Evolutionary conservation across 2,329 filamentous ascomycete species (phyloP), one percentile per base, ranked within the genome.

Genomic region (Diaporthe velutina): DNA sequence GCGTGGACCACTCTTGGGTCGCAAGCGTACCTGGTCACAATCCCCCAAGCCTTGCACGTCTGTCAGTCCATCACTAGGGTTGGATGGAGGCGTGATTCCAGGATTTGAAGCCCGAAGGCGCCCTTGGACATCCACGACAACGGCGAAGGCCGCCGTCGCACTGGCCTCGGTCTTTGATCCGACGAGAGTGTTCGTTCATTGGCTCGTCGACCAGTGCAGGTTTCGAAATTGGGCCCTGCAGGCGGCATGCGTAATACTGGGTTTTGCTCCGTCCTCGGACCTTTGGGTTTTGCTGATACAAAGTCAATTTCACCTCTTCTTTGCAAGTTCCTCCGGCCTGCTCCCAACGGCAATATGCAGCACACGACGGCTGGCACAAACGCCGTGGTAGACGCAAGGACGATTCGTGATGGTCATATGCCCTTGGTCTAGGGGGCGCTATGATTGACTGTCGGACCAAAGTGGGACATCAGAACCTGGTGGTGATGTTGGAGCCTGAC

Each of bases 201-300:
- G 61, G 61, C 30, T 52, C 61, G 30, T 67, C 61, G 13, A 45
- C 25, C 61, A 35, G 61, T 22, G 45, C 45, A 30, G 45, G 61
- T 52, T 67, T 67, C 35, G 45, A 35, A 50, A n/a, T 50, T 50
- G 45, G 13, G 45, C 19, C 30, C 30, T 50, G 30, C 22, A 35
- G 42, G 30, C 28, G 17, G 30, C 30, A 35, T 15, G n/a, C n/a
- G 42, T 25, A 35, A 35, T 19, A 38, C 22, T 12, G 45, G 33
- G 30, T 67, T 22, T 40, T 48, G 25, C 17, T 30, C 45, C 5
- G 28, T 12, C 22, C 15, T 54, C n/a, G 10, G n/a, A 68, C 12
- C 40, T 68, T 68, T 68, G 48, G 33, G 64, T 68, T 68, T 68
- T 48, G 64, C 64, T 68, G 64, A 54, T 52, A 40, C 64, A 54